Percentiles rank a stretch among this genome's conserved stretches.
Evolutionary conservation across 75 land plant species (phyloP).

Genomic region (Azolla pinnata): DNA sequence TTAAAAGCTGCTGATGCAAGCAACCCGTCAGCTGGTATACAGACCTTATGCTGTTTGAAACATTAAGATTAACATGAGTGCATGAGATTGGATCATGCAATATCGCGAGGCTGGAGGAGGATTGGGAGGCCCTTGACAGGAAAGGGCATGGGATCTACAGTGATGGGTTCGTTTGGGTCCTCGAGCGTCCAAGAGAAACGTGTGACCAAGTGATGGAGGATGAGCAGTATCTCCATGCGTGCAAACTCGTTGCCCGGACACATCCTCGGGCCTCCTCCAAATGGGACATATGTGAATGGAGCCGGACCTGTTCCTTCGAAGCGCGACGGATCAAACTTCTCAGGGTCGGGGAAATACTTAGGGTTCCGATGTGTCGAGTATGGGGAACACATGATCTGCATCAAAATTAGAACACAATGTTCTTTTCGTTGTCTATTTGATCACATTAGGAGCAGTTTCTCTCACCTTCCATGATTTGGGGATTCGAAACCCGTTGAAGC

Average conservation of each 20-base stretch:
- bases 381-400: conserved; percentile 36
- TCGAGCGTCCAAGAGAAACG: conserved; percentile 30
- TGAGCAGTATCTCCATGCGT: conserved; percentile 33
- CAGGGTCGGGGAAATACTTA: conserved; percentile 36
- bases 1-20: too few relatives aligned
- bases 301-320: conserved; percentile 27
- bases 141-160: conserved; percentile 27
- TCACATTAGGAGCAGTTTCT: background rate
- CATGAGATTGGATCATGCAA: too few relatives aligned
- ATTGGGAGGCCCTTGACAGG: conserved; percentile 33
- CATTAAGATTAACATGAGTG: too few relatives aligned
- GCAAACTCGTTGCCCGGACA: conserved; percentile 65
- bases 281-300: conserved; percentile 44
- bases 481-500: conserved; percentile 40
- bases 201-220: conserved; percentile 43
- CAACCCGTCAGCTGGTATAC: too few relatives aligned
- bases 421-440: background rate
- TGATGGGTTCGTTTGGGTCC: conserved; percentile 19
- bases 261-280: conserved; percentile 59
- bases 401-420: background rate
- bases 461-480: conserved; percentile 68
- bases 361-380: conserved; percentile 34
- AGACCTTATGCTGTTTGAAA: too few relatives aligned
- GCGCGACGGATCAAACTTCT: conserved; percentile 45
- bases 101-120: conserved; percentile 9